Conservation (phyloP, 345 rosid genomes). For the Gossypium australe region DNA sequence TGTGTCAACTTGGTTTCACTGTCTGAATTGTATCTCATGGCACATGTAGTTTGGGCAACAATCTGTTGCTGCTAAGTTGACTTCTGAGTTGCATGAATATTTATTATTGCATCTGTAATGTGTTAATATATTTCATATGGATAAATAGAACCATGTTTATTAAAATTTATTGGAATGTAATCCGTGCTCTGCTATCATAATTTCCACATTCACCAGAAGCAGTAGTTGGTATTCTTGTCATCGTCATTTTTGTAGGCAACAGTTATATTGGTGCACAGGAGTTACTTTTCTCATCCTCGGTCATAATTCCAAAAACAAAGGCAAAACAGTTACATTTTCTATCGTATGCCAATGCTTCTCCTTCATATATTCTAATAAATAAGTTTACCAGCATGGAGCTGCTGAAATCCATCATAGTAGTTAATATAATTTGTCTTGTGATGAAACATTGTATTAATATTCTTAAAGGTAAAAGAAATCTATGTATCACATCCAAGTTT, state of each 20-base stretch:
- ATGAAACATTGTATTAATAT: neutral
- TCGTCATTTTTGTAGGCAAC: neutral
- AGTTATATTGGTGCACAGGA: neutral
- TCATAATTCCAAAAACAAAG: neutral
- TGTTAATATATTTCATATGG: neutral
- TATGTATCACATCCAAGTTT: neutral
- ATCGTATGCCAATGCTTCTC: neutral
- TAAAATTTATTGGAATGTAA: neutral
- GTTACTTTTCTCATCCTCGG: neutral
- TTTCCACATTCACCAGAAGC: neutral
- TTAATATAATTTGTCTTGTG: neutral
- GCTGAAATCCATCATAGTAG: neutral
- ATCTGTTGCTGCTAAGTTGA: neutral
- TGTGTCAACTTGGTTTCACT: neutral
- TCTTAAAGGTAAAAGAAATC: neutral
- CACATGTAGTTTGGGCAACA: neutral
- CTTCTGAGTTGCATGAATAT: neutral
- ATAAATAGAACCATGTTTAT: neutral
- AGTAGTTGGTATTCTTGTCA: neutral
- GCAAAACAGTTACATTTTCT: neutral
- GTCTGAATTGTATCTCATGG: neutral
- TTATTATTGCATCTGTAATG: neutral
- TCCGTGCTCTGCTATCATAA: neutral
- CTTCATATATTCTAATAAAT: neutral
- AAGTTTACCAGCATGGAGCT: neutral